Evolutionary conservation across 202 grass and related monocot species (phyloP), one percentile per base, ranked within the genome.

Genomic region (Elaeis oleifera): DNA sequence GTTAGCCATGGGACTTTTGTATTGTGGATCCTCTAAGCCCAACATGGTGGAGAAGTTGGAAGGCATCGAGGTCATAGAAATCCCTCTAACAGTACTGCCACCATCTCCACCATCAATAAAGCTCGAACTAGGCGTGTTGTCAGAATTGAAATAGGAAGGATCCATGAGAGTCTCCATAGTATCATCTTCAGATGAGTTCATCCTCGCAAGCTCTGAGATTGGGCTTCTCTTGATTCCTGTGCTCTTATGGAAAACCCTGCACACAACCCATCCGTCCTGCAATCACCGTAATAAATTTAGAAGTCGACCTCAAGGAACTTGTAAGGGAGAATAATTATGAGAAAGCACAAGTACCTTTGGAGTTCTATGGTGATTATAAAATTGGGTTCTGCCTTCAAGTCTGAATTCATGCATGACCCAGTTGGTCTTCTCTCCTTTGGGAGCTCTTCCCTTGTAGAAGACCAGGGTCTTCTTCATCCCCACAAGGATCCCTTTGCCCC

Each of bases 381-480:
- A 56, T 39, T 56, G 44, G 55, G 70, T 79, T 60, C 26, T 78
- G 52, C 74, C 90, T 60, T 84, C 85, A 1, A 90, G 83, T 29
- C 90, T 84, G 44, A 87, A 95, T 56, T 95, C 90, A 68, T 95
- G 86, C 72, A 95, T 95, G 61, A 95, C 90, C 90, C 90, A 95
- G n/a, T 77, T 83, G 27, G 72, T 83, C 56, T 88, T 80, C 52
- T 65, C 18, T 11, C 87, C 85, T 49, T 64, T 69, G 5, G 85
- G 89, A 58, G 89, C 81, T 5, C 79, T 83, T 16, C 89, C 89
- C 62, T 5, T 80, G 85, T 95, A 83, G 59, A 95, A 95, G 22
- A 95, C 89, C 3, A 95, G 79, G 26, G 85, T 85, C 70, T 95
- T 95, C 71, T 89, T 85, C 85, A 85, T 83, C 48, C 89, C 84